Evolutionary conservation across 2,329 filamentous ascomycete genomes (phyloP), one percentile per base, ranked within the genome.

Genomic region (Exophiala spinifera): DNA sequence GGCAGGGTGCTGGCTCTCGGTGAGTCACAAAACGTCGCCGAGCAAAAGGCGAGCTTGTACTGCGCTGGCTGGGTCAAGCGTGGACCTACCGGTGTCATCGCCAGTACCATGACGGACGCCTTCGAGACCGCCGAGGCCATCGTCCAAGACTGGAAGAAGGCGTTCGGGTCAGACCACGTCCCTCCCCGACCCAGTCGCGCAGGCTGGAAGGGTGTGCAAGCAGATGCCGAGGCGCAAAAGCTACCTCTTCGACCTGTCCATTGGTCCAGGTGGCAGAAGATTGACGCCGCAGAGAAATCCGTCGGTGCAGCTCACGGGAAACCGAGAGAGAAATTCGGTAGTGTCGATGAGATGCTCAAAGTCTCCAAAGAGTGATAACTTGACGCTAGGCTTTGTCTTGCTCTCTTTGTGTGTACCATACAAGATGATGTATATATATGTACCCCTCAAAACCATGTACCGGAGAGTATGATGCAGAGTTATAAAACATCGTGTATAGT

Each of bases 1-100:
- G 94, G 94, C 0, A 84, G 94, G 47, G 82, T 95, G 17, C 74
- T 83, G 2, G 57, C 61, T 2, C 14, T 62, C n/a, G 51, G 49
- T 15, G 42, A 31, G 6, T 11, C 34, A 8, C 49, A 33, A 17
- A 17, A 55, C 14, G 40, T 37, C 17, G 28, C 33, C 15, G 44
- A 37, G 65, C 88, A 0, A 83, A 86, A 0, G 90, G 92, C 0
- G 13, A 48, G 48, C n/a, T 71, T 96, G 23, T 99, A 99, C 72
- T 95, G 91, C 61, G 88, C 92, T 14, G 94, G 94, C 0, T 99
- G 94, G 94, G 91, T 96, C 8, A 97, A 97, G 74, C 83, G 87
- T 33, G 94, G 94, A 0, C 92, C 94, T 0, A 96, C 91, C 0
- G 94, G 94, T 2, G 91, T 97, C 3, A 99, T 99, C 69, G 92